phyloP scores from a whole-genome alignment of 1,284 basidiomycete species.

The Ustilago loliicola region DNA sequence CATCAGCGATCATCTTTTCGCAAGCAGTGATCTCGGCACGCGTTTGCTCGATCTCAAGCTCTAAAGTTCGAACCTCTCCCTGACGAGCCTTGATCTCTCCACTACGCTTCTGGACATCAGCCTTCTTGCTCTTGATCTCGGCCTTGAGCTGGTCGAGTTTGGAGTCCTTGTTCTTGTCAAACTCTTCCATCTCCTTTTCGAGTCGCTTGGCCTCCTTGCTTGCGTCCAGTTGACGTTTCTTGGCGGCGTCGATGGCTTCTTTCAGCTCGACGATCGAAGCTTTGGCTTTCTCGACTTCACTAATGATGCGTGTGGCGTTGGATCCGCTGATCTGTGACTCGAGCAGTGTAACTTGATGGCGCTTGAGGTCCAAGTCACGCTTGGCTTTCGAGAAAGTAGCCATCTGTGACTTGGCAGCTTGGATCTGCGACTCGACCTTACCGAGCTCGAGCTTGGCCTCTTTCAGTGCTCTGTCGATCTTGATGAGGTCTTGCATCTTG shows the following conservation, averaged over 20 bases:
- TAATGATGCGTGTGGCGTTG: slow-evolving; percentile 84
- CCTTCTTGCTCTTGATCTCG: slow-evolving; percentile 84
- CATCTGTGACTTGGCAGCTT: slow-evolving; percentile 75
- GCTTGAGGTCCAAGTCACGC: slow-evolving; percentile 86
- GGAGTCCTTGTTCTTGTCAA: slow-evolving; percentile 97
- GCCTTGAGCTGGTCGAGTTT: slow-evolving; percentile 92
- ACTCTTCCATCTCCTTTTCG: slow-evolving; percentile 97
- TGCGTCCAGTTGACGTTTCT: slow-evolving; percentile 82
- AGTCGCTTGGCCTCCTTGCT: slow-evolving; percentile 85
- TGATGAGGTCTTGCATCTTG: slow-evolving; percentile 85
- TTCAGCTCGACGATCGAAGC: slow-evolving; percentile 79
- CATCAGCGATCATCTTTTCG: slow-evolving; percentile 77
- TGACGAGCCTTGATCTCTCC: slow-evolving; percentile 86
- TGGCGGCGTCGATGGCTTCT: slow-evolving; percentile 77
- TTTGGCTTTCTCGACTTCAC: slow-evolving; percentile 83
- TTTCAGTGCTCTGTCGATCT: slow-evolving; percentile 76
- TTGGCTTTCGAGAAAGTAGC: slow-evolving; percentile 77
- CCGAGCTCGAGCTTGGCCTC: slow-evolving; percentile 74
- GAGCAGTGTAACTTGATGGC: slow-evolving; percentile 85
- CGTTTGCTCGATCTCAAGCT: slow-evolving; percentile 89
- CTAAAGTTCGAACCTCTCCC: slow-evolving; percentile 87
- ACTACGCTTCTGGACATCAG: slow-evolving; percentile 82
- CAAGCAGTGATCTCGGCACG: slow-evolving; percentile 81
- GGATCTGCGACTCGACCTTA: slow-evolving; percentile 77
- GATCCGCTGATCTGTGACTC: slow-evolving; percentile 89